Evolutionary conservation across 139 green algal genomes (phyloP).

Genomic region (Yamagishiella unicocca): DNA sequence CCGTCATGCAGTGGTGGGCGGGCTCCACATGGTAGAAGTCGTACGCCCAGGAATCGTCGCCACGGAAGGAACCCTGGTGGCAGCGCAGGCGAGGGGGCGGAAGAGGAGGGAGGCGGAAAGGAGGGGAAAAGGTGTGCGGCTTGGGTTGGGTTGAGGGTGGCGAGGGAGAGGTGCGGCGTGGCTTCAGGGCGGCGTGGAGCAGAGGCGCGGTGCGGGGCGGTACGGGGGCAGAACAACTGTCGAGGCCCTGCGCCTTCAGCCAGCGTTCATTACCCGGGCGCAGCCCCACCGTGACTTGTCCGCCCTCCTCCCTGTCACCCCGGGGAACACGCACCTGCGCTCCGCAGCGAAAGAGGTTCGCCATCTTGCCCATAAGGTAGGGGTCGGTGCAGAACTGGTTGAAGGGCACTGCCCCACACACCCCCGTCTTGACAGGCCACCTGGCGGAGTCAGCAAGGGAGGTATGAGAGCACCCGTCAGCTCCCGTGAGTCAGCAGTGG

Average conservation of each 20-base stretch:
- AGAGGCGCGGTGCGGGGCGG: not conserved
- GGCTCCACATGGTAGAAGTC: conserved; percentile 53
- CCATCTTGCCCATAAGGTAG: conserved; percentile 47
- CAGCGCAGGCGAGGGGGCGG: not conserved
- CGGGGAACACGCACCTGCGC: conserved; percentile 6
- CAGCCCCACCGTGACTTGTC: too few species aligned
- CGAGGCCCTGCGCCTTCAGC: too few species aligned
- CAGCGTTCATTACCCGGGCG: too few species aligned
- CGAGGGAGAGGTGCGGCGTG: too few species aligned
- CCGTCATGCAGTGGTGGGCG: conserved; percentile 40
- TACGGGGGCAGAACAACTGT: not conserved
- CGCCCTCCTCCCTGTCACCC: too few species aligned
- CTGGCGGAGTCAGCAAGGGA: not conserved
- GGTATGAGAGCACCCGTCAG: too few species aligned
- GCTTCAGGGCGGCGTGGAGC: too few species aligned
- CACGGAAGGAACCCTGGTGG: conserved; percentile 22
- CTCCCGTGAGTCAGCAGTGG: too few species aligned
- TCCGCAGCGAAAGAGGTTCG: conserved; percentile 42
- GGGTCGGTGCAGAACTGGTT: conserved; percentile 43
- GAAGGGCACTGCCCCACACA: conserved; percentile 18
- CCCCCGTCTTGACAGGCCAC: conserved; percentile 35
- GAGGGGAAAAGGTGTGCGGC: too few species aligned
- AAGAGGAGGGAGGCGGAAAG: not conserved
- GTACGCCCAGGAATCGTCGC: conserved; percentile 42
- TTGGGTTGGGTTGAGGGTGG: too few species aligned